These are phyloP conservation scores for Alternaria sp. DNA, from an alignment of 2,329 filamentous ascomycete species.

Conservation along the genomic window DNA sequence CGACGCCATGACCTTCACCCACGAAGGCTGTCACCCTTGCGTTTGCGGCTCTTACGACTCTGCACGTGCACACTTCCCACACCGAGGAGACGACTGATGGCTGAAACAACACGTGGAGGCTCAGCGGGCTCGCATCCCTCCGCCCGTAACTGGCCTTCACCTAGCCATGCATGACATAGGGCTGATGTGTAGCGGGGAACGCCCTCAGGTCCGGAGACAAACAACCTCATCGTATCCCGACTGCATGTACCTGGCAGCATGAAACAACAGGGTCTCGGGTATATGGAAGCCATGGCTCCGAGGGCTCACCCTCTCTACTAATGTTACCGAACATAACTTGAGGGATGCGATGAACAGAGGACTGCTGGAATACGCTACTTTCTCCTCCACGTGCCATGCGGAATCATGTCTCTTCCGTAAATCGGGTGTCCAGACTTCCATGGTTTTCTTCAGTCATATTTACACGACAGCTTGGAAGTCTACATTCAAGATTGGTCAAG, in stretches of 20 bases:
- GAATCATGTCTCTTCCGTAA: background rate
- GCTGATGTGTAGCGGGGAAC: background rate
- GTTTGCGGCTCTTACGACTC: background rate
- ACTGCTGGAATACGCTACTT: background rate
- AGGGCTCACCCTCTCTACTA: background rate
- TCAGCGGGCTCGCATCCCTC: background rate
- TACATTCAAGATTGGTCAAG: background rate
- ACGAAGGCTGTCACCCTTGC: background rate
- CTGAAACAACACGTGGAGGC: slow-evolving; percentile 14
- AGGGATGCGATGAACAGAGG: background rate
- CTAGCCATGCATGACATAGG: background rate
- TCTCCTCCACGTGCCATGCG: background rate
- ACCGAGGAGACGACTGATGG: background rate
- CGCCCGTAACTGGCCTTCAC: background rate
- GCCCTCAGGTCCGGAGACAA: background rate
- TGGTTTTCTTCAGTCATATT: background rate
- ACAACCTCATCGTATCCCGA: background rate
- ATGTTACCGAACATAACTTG: background rate
- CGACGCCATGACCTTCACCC: background rate
- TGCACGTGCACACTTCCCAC: background rate
- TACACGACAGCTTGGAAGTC: background rate
- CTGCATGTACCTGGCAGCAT: background rate
- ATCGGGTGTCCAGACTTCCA: background rate
- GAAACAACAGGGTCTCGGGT: background rate
- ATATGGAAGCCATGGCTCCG: background rate